phyloP scores from a whole-genome alignment of 331 rosid genomes.

The Saraca asoca region DNA sequence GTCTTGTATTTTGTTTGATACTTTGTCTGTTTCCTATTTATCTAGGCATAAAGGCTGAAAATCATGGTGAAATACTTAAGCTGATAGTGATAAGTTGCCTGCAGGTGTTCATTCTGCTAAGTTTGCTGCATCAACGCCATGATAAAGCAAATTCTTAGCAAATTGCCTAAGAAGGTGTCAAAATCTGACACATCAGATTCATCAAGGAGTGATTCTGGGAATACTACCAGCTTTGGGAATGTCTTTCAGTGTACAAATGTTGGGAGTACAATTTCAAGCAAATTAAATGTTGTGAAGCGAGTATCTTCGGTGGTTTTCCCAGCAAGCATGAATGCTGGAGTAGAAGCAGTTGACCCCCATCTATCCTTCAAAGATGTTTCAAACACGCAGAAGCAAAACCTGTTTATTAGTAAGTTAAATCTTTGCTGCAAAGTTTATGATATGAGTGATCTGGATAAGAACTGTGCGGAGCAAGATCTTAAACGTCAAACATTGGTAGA shows the following conservation, averaged over 20 bases:
- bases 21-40: slow-evolving; percentile 8
- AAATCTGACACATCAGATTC: slow-evolving; percentile 72
- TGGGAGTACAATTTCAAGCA: slow-evolving; percentile 90
- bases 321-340: slow-evolving; percentile 73
- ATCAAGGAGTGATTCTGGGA: slow-evolving; percentile 64
- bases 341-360: slow-evolving; percentile 84
- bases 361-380: slow-evolving; percentile 92
- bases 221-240: slow-evolving; percentile 62
- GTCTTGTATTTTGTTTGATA: slow-evolving; percentile 10
- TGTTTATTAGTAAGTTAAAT: slow-evolving; percentile 83
- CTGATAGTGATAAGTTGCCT: slow-evolving; percentile 32
- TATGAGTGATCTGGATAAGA: slow-evolving; percentile 63
- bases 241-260: slow-evolving; percentile 96
- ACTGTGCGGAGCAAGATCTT: slow-evolving; percentile 62
- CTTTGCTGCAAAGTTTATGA: slow-evolving; percentile 79
- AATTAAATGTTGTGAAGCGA: slow-evolving; percentile 89
- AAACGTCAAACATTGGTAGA: slow-evolving; percentile 81
- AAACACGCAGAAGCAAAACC: slow-evolving; percentile 80
- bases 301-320: slow-evolving; percentile 98
- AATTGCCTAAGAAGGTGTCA: slow-evolving; percentile 78
- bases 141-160: slow-evolving; percentile 92
- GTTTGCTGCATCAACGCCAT: slow-evolving; percentile 53
- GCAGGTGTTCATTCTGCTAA: slow-evolving; percentile 38
- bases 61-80: not conserved
- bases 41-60: not conserved